Conservation (phyloP, 441 rosid genomes). For the Gossypium aridum region DNA sequence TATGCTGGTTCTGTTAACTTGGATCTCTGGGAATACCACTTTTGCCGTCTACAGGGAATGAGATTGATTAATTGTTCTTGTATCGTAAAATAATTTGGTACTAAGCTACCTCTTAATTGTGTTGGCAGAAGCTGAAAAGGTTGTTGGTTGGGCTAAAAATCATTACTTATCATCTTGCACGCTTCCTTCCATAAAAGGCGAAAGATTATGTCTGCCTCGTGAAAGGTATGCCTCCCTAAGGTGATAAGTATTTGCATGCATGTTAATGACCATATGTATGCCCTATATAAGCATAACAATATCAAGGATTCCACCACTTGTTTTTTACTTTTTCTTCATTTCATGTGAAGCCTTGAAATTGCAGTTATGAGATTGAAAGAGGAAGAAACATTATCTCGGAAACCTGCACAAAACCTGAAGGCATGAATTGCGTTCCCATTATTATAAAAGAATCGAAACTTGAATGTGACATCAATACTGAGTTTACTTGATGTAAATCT, state of each 20-base stretch:
- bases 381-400: slow-evolving; percentile 51
- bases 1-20: neutral
- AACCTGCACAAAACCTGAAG: slow-evolving; percentile 77
- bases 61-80: neutral
- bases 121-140: slow-evolving; percentile 80
- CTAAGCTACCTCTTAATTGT: slow-evolving; percentile 6
- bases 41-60: neutral
- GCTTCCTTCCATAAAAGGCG: slow-evolving; percentile 65
- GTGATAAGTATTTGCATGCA: neutral
- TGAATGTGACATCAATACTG: slow-evolving; percentile 12
- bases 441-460: neutral
- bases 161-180: slow-evolving; percentile 63
- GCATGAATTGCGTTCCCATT: slow-evolving; percentile 27
- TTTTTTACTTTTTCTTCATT: slow-evolving; percentile 24
- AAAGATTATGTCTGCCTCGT: slow-evolving; percentile 62
- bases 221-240: slow-evolving; percentile 46
- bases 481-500: slow-evolving; percentile 16
- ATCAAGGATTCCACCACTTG: slow-evolving; percentile 5
- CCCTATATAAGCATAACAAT: slow-evolving; percentile 5
- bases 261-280: neutral
- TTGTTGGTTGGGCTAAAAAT: slow-evolving; percentile 96
- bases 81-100: neutral
- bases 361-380: slow-evolving; percentile 72
- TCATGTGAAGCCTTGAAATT: slow-evolving; percentile 67
- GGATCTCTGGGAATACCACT: neutral